These are phyloP conservation scores for Didymella glomerata DNA, from an alignment of 2,329 filamentous ascomycete species.

Conservation along the genomic window DNA sequence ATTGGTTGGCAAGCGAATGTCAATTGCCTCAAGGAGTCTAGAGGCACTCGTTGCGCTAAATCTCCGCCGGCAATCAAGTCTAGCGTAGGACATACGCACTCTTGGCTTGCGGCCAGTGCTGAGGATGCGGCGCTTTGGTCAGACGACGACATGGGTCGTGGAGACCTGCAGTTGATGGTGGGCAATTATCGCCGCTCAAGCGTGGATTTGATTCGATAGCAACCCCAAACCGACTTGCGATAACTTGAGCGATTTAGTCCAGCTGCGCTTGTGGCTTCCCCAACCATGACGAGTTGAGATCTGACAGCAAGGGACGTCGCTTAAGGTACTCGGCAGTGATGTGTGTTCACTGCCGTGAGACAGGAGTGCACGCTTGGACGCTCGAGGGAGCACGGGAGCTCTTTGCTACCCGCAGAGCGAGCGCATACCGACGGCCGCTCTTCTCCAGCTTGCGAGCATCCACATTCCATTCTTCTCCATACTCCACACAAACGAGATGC, in stretches of 20 bases:
- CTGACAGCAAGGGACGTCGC: slow-evolving; percentile 11
- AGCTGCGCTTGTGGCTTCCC: slow-evolving; percentile 15
- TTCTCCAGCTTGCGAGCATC: not conserved
- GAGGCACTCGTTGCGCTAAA: slow-evolving; percentile 8
- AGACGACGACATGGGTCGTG: slow-evolving; percentile 13
- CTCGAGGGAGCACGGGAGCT: not conserved
- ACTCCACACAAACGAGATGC: not conserved
- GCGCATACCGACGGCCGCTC: not conserved
- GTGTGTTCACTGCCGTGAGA: slow-evolving; percentile 7
- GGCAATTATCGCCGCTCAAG: slow-evolving; percentile 7
- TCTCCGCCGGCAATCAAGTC: slow-evolving; percentile 9
- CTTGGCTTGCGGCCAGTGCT: slow-evolving; percentile 11
- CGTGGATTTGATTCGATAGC: slow-evolving; percentile 13
- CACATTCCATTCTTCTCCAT: not conserved
- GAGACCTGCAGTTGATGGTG: slow-evolving; percentile 8
- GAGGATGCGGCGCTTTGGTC: slow-evolving; percentile 11
- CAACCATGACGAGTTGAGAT: slow-evolving; percentile 13
- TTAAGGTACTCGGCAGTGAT: not conserved
- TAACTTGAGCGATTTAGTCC: slow-evolving; percentile 11
- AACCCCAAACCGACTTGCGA: slow-evolving; percentile 2
- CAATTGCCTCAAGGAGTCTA: slow-evolving; percentile 12
- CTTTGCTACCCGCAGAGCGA: slow-evolving; percentile 1
- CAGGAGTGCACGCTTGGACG: not conserved
- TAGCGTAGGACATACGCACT: slow-evolving; percentile 5
- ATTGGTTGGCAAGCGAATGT: slow-evolving; percentile 17